These are phyloP conservation scores for Salinomyces thailandicus DNA, from an alignment of 2,329 filamentous ascomycete species.

Conservation along the genomic window DNA sequence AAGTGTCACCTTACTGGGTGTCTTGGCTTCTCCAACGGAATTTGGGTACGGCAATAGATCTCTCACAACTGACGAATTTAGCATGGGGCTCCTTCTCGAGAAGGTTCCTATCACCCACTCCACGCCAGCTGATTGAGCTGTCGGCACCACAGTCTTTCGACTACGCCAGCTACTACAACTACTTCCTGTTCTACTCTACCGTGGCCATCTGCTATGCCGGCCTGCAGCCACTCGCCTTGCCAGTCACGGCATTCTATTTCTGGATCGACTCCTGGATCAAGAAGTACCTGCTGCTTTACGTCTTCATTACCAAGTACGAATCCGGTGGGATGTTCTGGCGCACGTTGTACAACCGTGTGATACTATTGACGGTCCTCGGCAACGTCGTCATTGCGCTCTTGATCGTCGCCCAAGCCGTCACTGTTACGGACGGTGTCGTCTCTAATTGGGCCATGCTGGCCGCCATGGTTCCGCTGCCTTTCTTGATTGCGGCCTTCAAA, in stretches of 20 bases:
- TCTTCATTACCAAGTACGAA: slow-evolving; percentile 94
- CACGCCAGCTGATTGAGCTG: slow-evolving; percentile 80
- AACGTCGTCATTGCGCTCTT: slow-evolving; percentile 70
- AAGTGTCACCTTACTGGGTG: slow-evolving; percentile 84
- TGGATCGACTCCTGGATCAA: slow-evolving; percentile 77
- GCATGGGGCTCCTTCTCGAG: slow-evolving; percentile 75
- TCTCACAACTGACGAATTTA: slow-evolving; percentile 79
- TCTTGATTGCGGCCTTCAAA: slow-evolving; percentile 77
- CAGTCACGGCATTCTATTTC: slow-evolving; percentile 84
- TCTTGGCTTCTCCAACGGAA: slow-evolving; percentile 89
- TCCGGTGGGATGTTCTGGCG: slow-evolving; percentile 91
- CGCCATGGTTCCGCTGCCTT: slow-evolving; percentile 58
- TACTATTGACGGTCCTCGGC: slow-evolving; percentile 69
- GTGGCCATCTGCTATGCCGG: slow-evolving; percentile 76
- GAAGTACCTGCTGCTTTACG: slow-evolving; percentile 85
- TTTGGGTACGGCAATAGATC: slow-evolving; percentile 81
- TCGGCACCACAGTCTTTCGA: slow-evolving; percentile 89
- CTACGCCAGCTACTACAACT: slow-evolving; percentile 96
- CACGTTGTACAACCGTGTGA: slow-evolving; percentile 79
- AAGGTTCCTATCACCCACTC: slow-evolving; percentile 78
- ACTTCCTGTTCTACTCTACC: slow-evolving; percentile 89
- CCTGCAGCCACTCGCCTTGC: slow-evolving; percentile 77
- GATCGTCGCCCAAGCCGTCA: slow-evolving; percentile 50
- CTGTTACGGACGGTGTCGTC: slow-evolving; percentile 10
- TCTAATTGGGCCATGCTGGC: slow-evolving; percentile 50